Base-by-base conservation (phyloP, 2,329 filamentous ascomycete species). In the Pyrenophora teres region DNA sequence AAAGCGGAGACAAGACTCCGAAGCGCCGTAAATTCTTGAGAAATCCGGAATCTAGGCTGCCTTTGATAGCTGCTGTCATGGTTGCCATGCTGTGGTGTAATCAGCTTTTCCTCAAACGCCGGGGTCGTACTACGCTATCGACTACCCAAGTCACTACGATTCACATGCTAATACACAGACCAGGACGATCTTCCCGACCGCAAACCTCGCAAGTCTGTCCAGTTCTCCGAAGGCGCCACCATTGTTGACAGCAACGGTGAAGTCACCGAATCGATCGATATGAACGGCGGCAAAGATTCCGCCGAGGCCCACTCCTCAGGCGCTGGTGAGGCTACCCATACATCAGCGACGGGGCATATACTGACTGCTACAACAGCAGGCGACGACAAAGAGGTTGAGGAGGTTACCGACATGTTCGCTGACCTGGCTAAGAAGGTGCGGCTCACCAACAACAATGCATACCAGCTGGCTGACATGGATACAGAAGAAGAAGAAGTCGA, bases 231-330 rank as follows among this genome's bases (percentile, higher is more conserved):
- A 77, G 90, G 90, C 70, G 85, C 90, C 67, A 84, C 89, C 62
- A 86, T 96, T 68, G 92, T 97, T 74, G 90, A 96, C 80, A 85
- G 86, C 76, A 90, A 96, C 82, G 93, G 93, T 68, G 85, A 87
- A 73, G 86, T 97, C 72, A 90, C 85, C 69, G 87, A 89, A 77
- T 82, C 89, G 74, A 83, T 87, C 63, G 81, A 83, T 66, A 76
- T 80, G 69, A 85, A 88, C 69, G 89, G 90, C 68, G 82, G 88
- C 66, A 92, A 92, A 80, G 85, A 88, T 63, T 90, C 89, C 67
- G 91, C 91, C 63, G 84, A 88, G 80, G 91, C 87, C 73, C 90
- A 95, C 77, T 51, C 70, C 46, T 58, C 64, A 50, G 62, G 62
- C 57, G 61, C 60, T 54, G 62, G 65, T 69, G 56, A 57, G 58